Conservation (phyloP, 495 filamentous ascomycete genomes). For the Pseudevernia furfuracea region DNA sequence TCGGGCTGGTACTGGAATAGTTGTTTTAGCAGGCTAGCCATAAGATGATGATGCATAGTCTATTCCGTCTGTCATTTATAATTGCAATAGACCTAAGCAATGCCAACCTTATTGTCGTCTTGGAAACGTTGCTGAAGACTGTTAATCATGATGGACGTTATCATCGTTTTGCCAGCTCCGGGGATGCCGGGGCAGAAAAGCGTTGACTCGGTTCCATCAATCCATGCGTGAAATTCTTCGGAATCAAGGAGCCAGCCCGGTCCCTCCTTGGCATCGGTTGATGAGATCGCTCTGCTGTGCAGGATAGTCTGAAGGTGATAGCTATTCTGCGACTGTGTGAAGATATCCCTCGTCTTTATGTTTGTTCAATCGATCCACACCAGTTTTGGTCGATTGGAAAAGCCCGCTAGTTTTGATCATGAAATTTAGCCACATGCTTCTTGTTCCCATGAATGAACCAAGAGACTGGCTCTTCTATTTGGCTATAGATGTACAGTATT, state of each 20-base stretch:
- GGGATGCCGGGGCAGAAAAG: constrained; percentile 14
- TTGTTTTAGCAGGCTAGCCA: constrained; percentile 37
- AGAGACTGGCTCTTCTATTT: too few species aligned
- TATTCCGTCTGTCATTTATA: constrained; percentile 34
- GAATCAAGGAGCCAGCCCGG: constrained; percentile 13
- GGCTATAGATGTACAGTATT: too few species aligned
- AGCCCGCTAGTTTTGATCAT: too few species aligned
- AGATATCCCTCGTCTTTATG: too few species aligned
- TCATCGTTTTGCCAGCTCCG: constrained; percentile 15
- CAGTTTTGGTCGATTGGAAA: too few species aligned
- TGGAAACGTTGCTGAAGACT: constrained; percentile 22
- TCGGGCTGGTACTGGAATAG: constrained; percentile 26
- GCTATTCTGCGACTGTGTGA: too few species aligned
- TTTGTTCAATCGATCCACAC: too few species aligned
- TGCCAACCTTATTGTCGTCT: constrained; percentile 19
- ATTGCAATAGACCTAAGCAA: constrained; percentile 40
- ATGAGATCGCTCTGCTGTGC: constrained; percentile 1
- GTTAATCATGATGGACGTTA: constrained; percentile 28
- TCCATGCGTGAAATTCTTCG: constrained; percentile 4
- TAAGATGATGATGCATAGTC: constrained; percentile 25
- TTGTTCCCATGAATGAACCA: too few species aligned
- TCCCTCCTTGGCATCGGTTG: not conserved
- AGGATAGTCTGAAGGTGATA: too few species aligned
- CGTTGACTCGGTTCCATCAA: not conserved
- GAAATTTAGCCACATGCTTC: too few species aligned